Base-by-base conservation (phyloP, 2,329 filamentous ascomycete genomes). In the Colletotrichum tabaci region DNA sequence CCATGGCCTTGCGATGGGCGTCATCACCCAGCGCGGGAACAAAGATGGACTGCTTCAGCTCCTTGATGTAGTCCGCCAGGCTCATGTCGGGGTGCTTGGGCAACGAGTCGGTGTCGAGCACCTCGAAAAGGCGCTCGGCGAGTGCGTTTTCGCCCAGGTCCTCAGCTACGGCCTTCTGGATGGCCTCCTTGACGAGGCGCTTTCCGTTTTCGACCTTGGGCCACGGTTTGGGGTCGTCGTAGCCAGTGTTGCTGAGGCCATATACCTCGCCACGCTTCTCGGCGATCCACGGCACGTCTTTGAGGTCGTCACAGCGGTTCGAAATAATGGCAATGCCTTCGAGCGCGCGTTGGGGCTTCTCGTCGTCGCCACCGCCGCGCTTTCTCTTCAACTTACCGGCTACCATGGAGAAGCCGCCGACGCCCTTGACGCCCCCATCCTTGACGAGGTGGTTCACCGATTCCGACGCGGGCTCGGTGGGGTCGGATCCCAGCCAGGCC, bases 351-450 rank as follows among this genome's bases (percentile, higher is more conserved):
- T 66, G 30, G 53, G 72, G 42, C 46, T 42, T 40, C 49, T 58
- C 61, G 9, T 68, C 35, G 63, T 38, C 35, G 35, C 35, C 35
- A 10, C 16, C 72, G 65, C 56, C 70, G 68, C 67, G 71, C 61
- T 71, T 71, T 55, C 83, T 84, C 57, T 79, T 81, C 75, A 93
- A 81, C 76, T 90, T 91, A 10, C 89, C 89, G 73, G 90, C 91
- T n/a, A 92, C 84, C 77, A 93, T 86, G 30, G 89, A 91, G 77
- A 92, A 92, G 0, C 91, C 90, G 8, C 91, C 91, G 18, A 92
- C 88, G 61, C 88, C 89, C 75, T 87, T 87, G 26, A 90, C 86
- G 12, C 87, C 84, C 26, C 83, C 83, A 38, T 85, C 85, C 50
- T 85, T 83, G 60, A 91, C 84, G 75, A 91, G 82, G 12, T 82